Evolutionary conservation across 1,284 basidiomycete species (phyloP).

Genomic region (Coniophora puteana): DNA sequence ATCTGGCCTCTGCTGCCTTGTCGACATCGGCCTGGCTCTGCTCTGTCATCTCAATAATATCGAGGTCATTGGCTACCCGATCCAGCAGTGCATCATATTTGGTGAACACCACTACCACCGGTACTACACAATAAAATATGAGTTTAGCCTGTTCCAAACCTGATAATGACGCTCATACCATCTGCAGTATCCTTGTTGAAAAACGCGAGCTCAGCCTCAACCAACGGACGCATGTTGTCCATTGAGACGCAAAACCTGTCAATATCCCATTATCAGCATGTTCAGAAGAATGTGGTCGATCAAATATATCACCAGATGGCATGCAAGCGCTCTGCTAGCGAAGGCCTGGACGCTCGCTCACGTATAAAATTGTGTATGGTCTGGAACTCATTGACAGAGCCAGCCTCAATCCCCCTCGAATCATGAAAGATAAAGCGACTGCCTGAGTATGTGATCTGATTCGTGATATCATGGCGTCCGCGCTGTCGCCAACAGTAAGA

Average conservation of each 20-base stretch:
- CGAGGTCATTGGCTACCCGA: not conserved
- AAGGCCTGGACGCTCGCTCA: not conserved
- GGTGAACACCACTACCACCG: conserved; percentile 6
- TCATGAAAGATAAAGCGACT: conserved; percentile 18
- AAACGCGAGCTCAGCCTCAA: conserved; percentile 2
- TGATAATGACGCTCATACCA: not conserved
- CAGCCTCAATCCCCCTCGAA: conserved; percentile 22
- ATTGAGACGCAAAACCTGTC: conserved; percentile 10
- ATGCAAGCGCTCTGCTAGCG: conserved; percentile 17
- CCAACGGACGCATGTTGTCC: conserved; percentile 5
- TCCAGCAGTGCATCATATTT: conserved; percentile 4
- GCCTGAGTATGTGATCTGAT: conserved; percentile 23
- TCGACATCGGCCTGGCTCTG: no score
- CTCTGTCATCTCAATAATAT: no score
- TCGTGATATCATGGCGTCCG: conserved; percentile 24
- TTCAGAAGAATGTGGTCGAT: not conserved
- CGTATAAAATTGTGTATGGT: conserved; percentile 17
- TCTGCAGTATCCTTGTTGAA: conserved; percentile 1
- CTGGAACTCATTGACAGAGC: conserved; percentile 13
- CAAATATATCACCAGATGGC: conserved; percentile 20
- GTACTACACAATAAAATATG: conserved; percentile 3
- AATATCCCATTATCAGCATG: not conserved
- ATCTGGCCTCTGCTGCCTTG: no score
- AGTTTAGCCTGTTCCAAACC: not conserved
- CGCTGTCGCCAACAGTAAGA: conserved; percentile 15